Base-by-base conservation (phyloP, 225 moss, liverwort and hornwort genomes). In the Physcomitrium patens region DNA sequence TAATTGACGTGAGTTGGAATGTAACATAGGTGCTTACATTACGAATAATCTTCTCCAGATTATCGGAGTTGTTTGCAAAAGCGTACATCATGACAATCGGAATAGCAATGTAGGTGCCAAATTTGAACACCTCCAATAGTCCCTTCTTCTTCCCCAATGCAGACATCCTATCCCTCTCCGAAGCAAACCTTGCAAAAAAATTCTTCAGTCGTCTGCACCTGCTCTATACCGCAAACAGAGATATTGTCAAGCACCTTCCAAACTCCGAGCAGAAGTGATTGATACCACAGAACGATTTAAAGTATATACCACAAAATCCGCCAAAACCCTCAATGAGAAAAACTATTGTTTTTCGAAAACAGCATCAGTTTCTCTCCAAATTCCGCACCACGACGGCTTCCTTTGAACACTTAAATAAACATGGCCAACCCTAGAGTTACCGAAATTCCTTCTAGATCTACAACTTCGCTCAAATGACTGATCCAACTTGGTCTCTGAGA, bases 11-110 rank as follows among this genome's bases (percentile, higher is more conserved):
- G 58, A 1, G 23, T 9, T 2, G 27, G 23, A 67, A 10, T 42
- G 31, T 37, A 41, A 41, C 62, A 15, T 13, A n/a, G 20, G 44
- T n/a, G 53, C 86, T 78, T 78, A 83, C 83, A 61, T 84, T 84
- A 68, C 83, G 81, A 66, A 84, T 89, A 78, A 95, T 88, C 75
- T 58, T 83, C 72, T 95, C 95, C 78, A 93, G 60, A 83, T 95
- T 95, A 1, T 87, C 80, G 15, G 93, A 92, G 79, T 79, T 85
- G 81, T 95, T 92, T 0, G 95, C 93, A 52, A 95, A 91, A 26
- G 82, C 88, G 23, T 89, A 87, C 95, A 95, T 95, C 95, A 93
- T 90, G 76, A 87, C 68, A 58, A 94, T 75, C 13, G 94, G 94
- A 68, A 91, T 91, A 9, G 86, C 73, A 65, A 94, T 71, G 49